Evolutionary conservation across 495 filamentous ascomycete genomes (phyloP), one percentile per base, ranked within the genome.

Genomic region (Talaromyces adpressus): DNA sequence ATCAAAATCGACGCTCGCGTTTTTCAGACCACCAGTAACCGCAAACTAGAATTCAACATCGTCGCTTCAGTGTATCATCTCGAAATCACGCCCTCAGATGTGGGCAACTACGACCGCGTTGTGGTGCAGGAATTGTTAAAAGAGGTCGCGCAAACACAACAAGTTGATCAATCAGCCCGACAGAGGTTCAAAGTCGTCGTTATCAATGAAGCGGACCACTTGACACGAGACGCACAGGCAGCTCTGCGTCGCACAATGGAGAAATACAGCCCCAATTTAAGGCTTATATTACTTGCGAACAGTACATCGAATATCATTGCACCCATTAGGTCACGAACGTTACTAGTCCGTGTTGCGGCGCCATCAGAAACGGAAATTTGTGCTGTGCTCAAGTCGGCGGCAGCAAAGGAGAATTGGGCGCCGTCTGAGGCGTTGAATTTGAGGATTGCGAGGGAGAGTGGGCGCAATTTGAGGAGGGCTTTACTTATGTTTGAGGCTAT

Each of bases 11-110:
- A 97, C 72, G 88, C 91, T 22, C 89, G 94, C 65, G 87, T 97
- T 60, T 98, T 98, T 82, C 92, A 96, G 73, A 97, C 94, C 1
- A 93, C 87, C 20, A 87, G 87, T 71, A 97, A 96, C 75, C 92
- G 94, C 68, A 98, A 98, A 73, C 86, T 98, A 63, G 94, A 98
- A 77, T 98, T 98, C 82, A 98, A 95, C 78, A 96, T 98, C 64
- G 95, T 98, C 54, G 84, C 92, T 27, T 96, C 92, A 0, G 84
- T 96, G 54, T 98, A 98, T 77, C 94, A 98, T 69, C 87, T 98
- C 64, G 94, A 98, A 72, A 98, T 98, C 70, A 98, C 94, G 2
- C 94, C 94, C 1, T 93, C 91, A 1, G 94, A 98, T 68, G 93
- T 98, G n/a, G 95, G 93, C 57, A 93, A 87, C 69, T 95, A 96